Conservation (phyloP, 306 rosid species). For the Gastrolobium bilobum region DNA sequence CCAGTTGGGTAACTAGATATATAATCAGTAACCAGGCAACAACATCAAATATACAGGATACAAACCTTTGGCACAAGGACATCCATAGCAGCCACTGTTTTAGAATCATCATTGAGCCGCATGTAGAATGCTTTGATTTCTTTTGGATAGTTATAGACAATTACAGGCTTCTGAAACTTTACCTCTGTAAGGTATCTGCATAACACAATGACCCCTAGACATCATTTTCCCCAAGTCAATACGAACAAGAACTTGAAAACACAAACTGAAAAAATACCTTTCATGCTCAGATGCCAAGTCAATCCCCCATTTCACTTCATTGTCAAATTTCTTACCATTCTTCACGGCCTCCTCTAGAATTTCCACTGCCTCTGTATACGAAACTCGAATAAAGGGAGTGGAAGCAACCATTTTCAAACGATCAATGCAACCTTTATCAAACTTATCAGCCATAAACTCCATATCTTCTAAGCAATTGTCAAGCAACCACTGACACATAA, state of each 20-base stretch:
- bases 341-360: conserved; percentile 78
- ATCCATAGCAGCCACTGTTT: conserved; percentile 99
- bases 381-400: conserved; percentile 74
- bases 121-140: conserved; percentile 97
- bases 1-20: not conserved
- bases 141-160: conserved; percentile 92
- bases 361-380: conserved; percentile 93
- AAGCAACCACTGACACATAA: conserved; percentile 89
- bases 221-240: conserved; percentile 34
- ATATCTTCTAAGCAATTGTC: conserved; percentile 93
- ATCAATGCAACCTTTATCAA: conserved; percentile 82
- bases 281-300: conserved; percentile 98
- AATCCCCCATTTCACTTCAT: conserved; percentile 94
- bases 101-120: conserved; percentile 88
- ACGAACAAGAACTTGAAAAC: conserved; percentile 20
- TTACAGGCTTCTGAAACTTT: conserved; percentile 87
- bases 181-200: conserved; percentile 93
- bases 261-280: conserved; percentile 61
- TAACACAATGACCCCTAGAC: conserved; percentile 31
- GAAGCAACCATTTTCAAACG: conserved; percentile 87
- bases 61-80: conserved; percentile 95
- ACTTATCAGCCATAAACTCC: conserved; percentile 86
- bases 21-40: not conserved
- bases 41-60: not conserved
- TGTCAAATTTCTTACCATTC: conserved; percentile 87